A percentile compares a stretch with the other conserved stretches of the same genome.
Conservation (phyloP, 768 basidiomycete species). For the Nidularia sp. region DNA sequence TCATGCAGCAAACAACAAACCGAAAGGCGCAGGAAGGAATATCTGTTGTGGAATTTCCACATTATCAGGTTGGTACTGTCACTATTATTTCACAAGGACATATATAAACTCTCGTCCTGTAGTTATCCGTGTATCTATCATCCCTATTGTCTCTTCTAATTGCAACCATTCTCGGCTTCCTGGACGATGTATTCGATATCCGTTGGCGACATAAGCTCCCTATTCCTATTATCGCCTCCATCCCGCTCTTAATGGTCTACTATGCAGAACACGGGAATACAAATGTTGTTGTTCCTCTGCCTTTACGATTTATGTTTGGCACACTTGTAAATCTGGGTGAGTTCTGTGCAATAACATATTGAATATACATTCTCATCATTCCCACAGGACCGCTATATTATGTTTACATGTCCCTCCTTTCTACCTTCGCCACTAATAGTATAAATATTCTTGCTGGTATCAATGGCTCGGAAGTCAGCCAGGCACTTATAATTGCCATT, state of each 20-base stretch:
- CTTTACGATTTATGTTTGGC: constrained; percentile 68
- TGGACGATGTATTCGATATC: constrained; percentile 98
- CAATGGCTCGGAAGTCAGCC: constrained; percentile 93
- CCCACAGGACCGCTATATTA: constrained; percentile 87
- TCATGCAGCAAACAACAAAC: constrained; percentile 40
- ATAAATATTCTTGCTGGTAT: constrained; percentile 99
- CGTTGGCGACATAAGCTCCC: constrained; percentile 98
- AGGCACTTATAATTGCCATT: constrained; percentile 87
- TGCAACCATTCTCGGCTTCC: constrained; percentile 90
- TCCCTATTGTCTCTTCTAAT: constrained; percentile 89
- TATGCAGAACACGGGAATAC: constrained; percentile 94
- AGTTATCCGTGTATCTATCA: constrained; percentile 92
- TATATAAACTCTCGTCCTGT: neutral
- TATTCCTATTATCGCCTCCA: constrained; percentile 92
- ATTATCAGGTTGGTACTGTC: constrained; percentile 59
- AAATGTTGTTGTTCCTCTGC: constrained; percentile 88
- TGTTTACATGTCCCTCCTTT: constrained; percentile 91
- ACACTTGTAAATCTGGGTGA: constrained; percentile 84
- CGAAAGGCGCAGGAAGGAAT: constrained; percentile 54
- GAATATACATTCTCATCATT: constrained; percentile 2
- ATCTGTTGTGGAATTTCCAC: constrained; percentile 66
- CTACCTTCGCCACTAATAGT: constrained; percentile 95
- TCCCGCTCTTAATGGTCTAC: constrained; percentile 94
- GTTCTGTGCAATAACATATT: constrained; percentile 12
- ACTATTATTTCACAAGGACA: neutral